Percentiles rank a stretch among this genome's conserved stretches.
These are phyloP conservation scores for Nematocida ironsii DNA, from an alignment of 371 early-diverging fungal species.

Conservation along the genomic window DNA sequence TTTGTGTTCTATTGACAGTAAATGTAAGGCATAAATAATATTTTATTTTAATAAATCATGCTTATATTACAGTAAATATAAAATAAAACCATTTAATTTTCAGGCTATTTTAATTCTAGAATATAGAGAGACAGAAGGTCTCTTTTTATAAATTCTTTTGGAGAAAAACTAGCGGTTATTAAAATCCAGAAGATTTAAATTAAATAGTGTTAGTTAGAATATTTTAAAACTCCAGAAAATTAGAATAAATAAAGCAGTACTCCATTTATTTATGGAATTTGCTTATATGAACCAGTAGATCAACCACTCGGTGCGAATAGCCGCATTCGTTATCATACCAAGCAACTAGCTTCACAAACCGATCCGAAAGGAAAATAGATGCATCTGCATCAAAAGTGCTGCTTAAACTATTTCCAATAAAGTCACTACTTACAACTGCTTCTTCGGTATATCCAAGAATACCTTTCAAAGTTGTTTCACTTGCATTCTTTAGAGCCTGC, in stretches of 20 bases:
- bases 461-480: conserved; percentile 79
- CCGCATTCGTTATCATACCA: conserved; percentile 83
- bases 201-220: neutral
- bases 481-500: conserved; percentile 69
- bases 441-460: conserved; percentile 90
- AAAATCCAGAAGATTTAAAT: neutral
- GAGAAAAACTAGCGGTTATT: neutral
- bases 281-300: conserved; percentile 58
- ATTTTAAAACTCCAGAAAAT: neutral
- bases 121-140: no score
- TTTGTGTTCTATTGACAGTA: no score
- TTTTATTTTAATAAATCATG: no score
- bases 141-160: neutral
- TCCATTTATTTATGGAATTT: conserved; percentile 22
- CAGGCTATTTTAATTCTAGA: no score
- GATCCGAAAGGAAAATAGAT: conserved; percentile 86
- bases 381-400: conserved; percentile 92
- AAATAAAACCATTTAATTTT: no score
- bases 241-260: neutral
- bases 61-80: no score
- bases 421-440: conserved; percentile 91
- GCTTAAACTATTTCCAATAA: conserved; percentile 81
- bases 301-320: conserved; percentile 79
- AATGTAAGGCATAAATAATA: no score
- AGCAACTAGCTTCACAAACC: conserved; percentile 92